Conservation (phyloP, 1,139 yeast genomes). For the Blastobotrys malaysiensis region DNA sequence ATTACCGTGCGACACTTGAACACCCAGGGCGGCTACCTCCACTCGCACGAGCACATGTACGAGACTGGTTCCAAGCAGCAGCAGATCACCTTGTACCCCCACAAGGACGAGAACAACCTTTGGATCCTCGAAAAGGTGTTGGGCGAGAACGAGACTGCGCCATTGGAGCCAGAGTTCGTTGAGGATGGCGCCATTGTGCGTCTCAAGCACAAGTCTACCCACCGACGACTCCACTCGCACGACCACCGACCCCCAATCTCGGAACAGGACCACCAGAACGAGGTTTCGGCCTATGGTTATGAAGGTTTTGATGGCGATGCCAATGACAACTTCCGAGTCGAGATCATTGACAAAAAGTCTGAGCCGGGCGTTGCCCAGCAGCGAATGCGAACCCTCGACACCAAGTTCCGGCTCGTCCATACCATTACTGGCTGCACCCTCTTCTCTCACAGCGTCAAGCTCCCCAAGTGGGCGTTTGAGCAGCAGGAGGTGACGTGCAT, state of each 20-base stretch:
- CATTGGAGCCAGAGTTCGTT: slow-evolving; percentile 47
- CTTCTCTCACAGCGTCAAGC: slow-evolving; percentile 77
- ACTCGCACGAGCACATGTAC: slow-evolving; percentile 80
- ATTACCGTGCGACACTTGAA: slow-evolving; percentile 75
- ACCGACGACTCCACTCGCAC: slow-evolving; percentile 89
- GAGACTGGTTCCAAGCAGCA: slow-evolving; percentile 95
- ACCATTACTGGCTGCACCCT: slow-evolving; percentile 85
- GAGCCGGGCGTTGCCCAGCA: slow-evolving; percentile 54
- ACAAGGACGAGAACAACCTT: slow-evolving; percentile 78
- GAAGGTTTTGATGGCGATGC: slow-evolving; percentile 92
- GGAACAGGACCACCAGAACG: slow-evolving; percentile 94
- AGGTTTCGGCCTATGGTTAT: slow-evolving; percentile 85
- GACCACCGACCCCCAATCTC: slow-evolving; percentile 92
- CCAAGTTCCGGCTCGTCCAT: slow-evolving; percentile 82
- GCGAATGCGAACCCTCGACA: slow-evolving; percentile 68
- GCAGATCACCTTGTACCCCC: slow-evolving; percentile 86
- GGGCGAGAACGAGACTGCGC: slow-evolving; percentile 18
- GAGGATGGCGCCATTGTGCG: slow-evolving; percentile 76
- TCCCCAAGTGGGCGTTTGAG: slow-evolving; percentile 94
- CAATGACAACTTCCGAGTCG: slow-evolving; percentile 91
- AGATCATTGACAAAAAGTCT: slow-evolving; percentile 62
- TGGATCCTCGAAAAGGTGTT: slow-evolving; percentile 45
- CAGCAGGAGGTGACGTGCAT: slow-evolving; percentile 98
- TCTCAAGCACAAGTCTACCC: slow-evolving; percentile 61
- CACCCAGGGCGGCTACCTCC: slow-evolving; percentile 92